phyloP scores from a whole-genome alignment of 176 grass and related monocot genomes.

The Raddia distichophylla region DNA sequence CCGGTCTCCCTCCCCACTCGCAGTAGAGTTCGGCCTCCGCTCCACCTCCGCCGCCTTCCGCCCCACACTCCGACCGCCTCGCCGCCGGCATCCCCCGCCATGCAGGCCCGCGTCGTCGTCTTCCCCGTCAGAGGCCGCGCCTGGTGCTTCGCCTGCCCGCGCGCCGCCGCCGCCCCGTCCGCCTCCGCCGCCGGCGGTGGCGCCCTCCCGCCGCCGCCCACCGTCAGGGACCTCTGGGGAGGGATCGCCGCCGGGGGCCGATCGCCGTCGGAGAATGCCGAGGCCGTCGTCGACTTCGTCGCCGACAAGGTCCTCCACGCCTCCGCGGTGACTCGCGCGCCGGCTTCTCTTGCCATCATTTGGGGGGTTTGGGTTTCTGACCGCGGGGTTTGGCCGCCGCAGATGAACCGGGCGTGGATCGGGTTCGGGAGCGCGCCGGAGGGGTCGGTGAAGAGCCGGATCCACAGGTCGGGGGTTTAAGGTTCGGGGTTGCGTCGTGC shows the following conservation, averaged over 20 bases:
- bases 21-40: not conserved
- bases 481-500: conserved; percentile 7
- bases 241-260: conserved; percentile 45
- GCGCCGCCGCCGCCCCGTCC: not conserved
- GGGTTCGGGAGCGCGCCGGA: conserved; percentile 76
- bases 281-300: conserved; percentile 68
- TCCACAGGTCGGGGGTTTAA: conserved; percentile 68
- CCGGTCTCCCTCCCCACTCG: not conserved
- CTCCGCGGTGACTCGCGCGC: not conserved
- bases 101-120: conserved; percentile 82
- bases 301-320: conserved; percentile 63
- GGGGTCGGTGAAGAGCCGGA: conserved; percentile 81
- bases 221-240: conserved; percentile 68
- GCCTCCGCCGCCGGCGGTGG: not conserved
- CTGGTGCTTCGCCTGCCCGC: conserved; percentile 71
- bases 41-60: not conserved
- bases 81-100: not conserved
- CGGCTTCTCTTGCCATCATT: not conserved
- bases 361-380: conserved; percentile 10
- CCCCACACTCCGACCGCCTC: not conserved
- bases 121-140: conserved; percentile 80
- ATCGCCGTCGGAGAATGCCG: conserved; percentile 61
- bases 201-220: conserved; percentile 34
- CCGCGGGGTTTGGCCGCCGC: not conserved
- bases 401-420: conserved; percentile 90